Base-by-base conservation (phyloP, 2,329 filamentous ascomycete genomes). In the Lasiodiplodia hormozganensis region DNA sequence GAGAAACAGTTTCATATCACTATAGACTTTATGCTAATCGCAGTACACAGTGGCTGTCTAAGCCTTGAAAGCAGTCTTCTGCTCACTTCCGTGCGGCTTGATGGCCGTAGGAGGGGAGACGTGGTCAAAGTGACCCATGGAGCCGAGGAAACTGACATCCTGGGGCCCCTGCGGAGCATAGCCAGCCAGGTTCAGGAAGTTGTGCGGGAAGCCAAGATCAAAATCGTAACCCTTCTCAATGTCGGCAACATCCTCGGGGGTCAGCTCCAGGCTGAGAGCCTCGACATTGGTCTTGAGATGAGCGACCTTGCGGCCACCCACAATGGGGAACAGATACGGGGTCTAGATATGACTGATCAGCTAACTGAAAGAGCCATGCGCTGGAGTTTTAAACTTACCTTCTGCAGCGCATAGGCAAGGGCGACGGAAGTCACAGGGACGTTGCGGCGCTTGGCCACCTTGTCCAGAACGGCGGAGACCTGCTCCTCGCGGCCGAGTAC, bases 381-480 rank as follows among this genome's bases (percentile, higher is more conserved):
- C 2, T 34, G 8, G 2, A 8, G 7, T 1, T 34, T 7, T 7
- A 34, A 0, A 0, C 90, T 86, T 0, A 89, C 83, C 80, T 93
- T 93, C 71, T 88, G 85, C 84, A 92, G 85, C 12, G 93, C 88
- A 74, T 94, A 94, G 2, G 91, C 91, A 25, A 94, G 79, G 10
- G 91, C 90, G 36, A 92, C 80, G 40, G 85, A 85, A 4, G 87
- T 87, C 40, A 90, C 82, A 40, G 83, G 81, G 8, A 82, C 80
- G 12, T 28, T 28, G 18, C 21, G 18, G 21, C 49, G 49, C 71
- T 89, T 86, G 0, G 87, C 88, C 7, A 92, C 84, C 72, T 87
- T 83, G 31, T 86, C 88, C 0, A 93, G 82, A 0, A 87, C 87
- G 28, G 82, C 83, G 64, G 85, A 87, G 40, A 88, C 82, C 65